Base-by-base conservation (phyloP, 1,284 basidiomycete genomes). In the Sanghuangporus weigelae region DNA sequence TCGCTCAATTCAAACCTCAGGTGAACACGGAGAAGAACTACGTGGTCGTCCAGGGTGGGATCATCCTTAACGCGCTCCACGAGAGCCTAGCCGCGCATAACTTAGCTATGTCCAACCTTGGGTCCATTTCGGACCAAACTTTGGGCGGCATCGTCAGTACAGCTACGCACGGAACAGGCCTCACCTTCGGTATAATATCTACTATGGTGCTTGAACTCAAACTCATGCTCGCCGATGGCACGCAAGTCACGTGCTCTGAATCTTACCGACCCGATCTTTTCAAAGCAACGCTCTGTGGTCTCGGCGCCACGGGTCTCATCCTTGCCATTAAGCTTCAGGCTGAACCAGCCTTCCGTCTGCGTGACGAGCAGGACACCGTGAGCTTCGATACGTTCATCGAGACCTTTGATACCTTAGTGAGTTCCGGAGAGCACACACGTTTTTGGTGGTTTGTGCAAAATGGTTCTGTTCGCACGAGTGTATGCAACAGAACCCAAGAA, bases 51-150 rank as follows among this genome's bases (percentile, higher is more conserved):
- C 83, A 93, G 74, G 87, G 84, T 3, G 95, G 95, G 12, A 92
- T 96, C 71, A 87, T 84, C 7, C 84, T 97, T 63, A 80, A 87
- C 66, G 79, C 82, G 59, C 81, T 96, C 14, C 91, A 95, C 65
- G 75, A 72, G 46, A 78, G 78, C 26, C 88, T 98, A 59, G 85
- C 83, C 42, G 74, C 78, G n/a, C 78, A 89, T 69, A 81, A 82
- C 36, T 83, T 98, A 23, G 95, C 95, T 51, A 89, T 99, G 84
- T 87, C 85, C 71, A 97, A 95, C 74, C 82, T 98, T 66, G 97
- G 97, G 48, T 96, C 95, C 48, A 98, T 99, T 73, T 96, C 94
- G 46, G 95, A 98, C 75, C 96, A 98, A 76, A 95, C 95, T 2
- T 83, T 99, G 67, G 96, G 85, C n/a, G 96, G 96, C 39, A 85